A percentile compares a stretch with the other conserved stretches of the same genome.
These are phyloP conservation scores for Thelonectria rubi DNA, from an alignment of 2,329 filamentous ascomycete species.

Conservation along the genomic window DNA sequence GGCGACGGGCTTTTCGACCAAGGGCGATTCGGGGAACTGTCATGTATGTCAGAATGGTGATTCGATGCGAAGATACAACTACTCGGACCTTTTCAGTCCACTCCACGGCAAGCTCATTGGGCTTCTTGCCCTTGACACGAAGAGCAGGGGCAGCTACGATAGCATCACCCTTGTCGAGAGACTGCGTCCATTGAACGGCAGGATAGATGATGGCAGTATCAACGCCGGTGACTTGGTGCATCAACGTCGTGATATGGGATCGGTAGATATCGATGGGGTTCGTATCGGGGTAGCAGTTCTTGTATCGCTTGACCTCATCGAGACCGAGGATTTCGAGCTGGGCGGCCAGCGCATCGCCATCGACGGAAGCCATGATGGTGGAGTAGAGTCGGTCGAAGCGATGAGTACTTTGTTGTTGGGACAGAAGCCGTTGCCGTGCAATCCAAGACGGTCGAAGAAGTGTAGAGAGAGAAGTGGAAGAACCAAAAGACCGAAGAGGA, in stretches of 20 bases:
- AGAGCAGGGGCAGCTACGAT: slow-evolving; percentile 82
- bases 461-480: slow-evolving; percentile 5
- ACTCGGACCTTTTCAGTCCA: slow-evolving; percentile 66
- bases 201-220: slow-evolving; percentile 77
- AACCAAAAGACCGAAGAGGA: slow-evolving; percentile 20
- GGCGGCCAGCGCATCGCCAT: slow-evolving; percentile 38
- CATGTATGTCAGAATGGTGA: slow-evolving; percentile 19
- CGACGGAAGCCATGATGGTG: slow-evolving; percentile 34
- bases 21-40: slow-evolving; percentile 77
- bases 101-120: slow-evolving; percentile 67
- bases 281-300: slow-evolving; percentile 69
- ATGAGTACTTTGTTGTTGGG: background rate
- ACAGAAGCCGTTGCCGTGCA: slow-evolving; percentile 9
- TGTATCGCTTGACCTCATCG: slow-evolving; percentile 49
- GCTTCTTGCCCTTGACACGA: slow-evolving; percentile 76
- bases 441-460: slow-evolving; percentile 23
- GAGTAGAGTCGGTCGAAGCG: slow-evolving; percentile 21
- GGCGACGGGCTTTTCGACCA: slow-evolving; percentile 75
- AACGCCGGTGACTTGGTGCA: slow-evolving; percentile 75
- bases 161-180: slow-evolving; percentile 84
- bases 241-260: slow-evolving; percentile 75
- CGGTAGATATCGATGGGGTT: slow-evolving; percentile 86
- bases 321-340: slow-evolving; percentile 40
- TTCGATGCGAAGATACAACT: slow-evolving; percentile 2
- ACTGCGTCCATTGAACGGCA: slow-evolving; percentile 79